Conservation (phyloP, 768 basidiomycete genomes). For the Rhodotorula taiwanensis region DNA sequence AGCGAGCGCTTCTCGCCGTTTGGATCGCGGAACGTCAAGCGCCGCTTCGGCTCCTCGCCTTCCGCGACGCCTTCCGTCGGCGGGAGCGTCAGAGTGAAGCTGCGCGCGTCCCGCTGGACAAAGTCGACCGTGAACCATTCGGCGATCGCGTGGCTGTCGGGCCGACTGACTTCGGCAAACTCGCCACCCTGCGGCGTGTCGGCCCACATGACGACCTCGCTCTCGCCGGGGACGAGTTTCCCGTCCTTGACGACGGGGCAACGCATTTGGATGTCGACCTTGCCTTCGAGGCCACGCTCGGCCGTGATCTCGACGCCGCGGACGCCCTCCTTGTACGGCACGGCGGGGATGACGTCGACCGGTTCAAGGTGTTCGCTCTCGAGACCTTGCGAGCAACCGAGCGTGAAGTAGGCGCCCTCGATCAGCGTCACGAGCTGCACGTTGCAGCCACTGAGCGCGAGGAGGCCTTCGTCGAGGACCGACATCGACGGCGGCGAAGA, state of each 20-base stretch:
- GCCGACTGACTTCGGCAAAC: slow-evolving; percentile 22
- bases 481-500: slow-evolving; percentile 36
- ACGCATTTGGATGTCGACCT: slow-evolving; percentile 36
- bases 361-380: slow-evolving; percentile 23
- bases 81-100: slow-evolving; percentile 37
- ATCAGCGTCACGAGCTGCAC: slow-evolving; percentile 38
- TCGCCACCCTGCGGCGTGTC: slow-evolving; percentile 30
- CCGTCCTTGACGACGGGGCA: slow-evolving; percentile 32
- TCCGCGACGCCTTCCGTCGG: slow-evolving; percentile 36
- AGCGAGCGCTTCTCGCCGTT: slow-evolving; percentile 14
- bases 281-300: slow-evolving; percentile 36
- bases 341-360: slow-evolving; percentile 26
- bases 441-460: slow-evolving; percentile 37
- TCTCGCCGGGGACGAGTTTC: slow-evolving; percentile 24
- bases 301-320: slow-evolving; percentile 34
- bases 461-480: slow-evolving; percentile 39
- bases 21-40: slow-evolving; percentile 29
- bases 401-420: slow-evolving; percentile 35
- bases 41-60: slow-evolving; percentile 34
- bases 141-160: slow-evolving; percentile 27
- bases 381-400: slow-evolving; percentile 36
- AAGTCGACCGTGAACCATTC: slow-evolving; percentile 38
- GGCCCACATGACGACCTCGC: slow-evolving; percentile 33
- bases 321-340: slow-evolving; percentile 37
- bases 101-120: slow-evolving; percentile 31